phyloP scores from a whole-genome alignment of 2,329 filamentous ascomycete genomes.

The Aspergillus cejpii region DNA sequence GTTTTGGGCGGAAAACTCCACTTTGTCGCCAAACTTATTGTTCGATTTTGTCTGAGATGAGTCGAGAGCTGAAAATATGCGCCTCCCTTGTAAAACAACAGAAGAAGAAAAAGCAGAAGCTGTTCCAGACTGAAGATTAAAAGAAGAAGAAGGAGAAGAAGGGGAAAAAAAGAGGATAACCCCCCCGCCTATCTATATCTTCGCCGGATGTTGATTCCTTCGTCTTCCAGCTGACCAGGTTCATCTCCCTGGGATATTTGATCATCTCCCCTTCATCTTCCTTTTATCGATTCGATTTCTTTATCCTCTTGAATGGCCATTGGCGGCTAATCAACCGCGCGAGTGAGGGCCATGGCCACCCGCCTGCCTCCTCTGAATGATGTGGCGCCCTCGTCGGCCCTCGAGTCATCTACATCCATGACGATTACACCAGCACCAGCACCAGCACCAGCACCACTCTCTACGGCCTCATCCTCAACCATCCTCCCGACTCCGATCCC shows the following conservation, averaged over 20 bases:
- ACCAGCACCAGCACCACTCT: neutral
- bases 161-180: neutral
- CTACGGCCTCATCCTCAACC: constrained; percentile 3
- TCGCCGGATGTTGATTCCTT: neutral
- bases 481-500: constrained; percentile 6
- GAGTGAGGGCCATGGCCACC: constrained; percentile 32
- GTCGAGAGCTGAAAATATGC: neutral
- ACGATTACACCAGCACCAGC: constrained; percentile 7
- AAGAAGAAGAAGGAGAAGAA: too few species aligned
- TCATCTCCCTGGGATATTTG: neutral
- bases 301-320: constrained; percentile 25
- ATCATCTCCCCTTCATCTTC: constrained; percentile 1
- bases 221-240: neutral
- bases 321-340: constrained; percentile 17
- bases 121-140: neutral
- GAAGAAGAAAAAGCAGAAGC: neutral
- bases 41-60: constrained; percentile 1
- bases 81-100: neutral
- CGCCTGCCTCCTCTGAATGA: constrained; percentile 24
- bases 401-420: constrained; percentile 14
- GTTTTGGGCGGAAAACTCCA: constrained; percentile 10
- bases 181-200: neutral
- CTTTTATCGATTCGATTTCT: neutral
- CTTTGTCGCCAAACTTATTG: constrained; percentile 3
- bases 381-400: constrained; percentile 22